Conservation (phyloP, 192 early-diverging fungal genomes). For the Chytriomyces sp. region DNA sequence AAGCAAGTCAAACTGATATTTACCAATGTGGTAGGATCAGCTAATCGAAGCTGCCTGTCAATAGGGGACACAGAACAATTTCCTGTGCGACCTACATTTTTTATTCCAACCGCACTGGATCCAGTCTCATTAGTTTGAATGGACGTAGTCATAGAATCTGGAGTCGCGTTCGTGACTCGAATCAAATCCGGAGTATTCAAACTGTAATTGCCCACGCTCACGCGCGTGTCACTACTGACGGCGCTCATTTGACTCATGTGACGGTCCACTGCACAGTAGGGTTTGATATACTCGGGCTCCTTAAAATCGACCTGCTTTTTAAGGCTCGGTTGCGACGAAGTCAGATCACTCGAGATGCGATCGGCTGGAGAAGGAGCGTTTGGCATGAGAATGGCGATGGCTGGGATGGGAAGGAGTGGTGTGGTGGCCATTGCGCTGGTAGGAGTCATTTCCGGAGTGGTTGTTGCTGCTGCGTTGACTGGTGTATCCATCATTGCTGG, state of each 20-base stretch:
- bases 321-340: not conserved
- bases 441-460: not conserved
- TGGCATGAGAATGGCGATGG: not conserved
- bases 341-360: not conserved
- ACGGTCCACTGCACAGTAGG: not conserved
- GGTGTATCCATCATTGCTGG: not conserved
- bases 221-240: too few species aligned
- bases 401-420: not conserved
- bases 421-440: not conserved
- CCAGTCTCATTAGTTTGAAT: not conserved
- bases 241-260: not conserved
- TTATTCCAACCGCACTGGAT: not conserved
- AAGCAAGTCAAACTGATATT: not conserved
- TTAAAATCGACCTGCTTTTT: not conserved
- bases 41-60: too few species aligned
- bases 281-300: not conserved
- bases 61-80: too few species aligned
- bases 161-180: not conserved
- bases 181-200: slow-evolving; percentile 1
- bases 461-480: not conserved
- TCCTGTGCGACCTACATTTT: too few species aligned
- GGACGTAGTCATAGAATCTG: slow-evolving; percentile 5
- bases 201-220: not conserved
- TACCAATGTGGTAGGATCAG: not conserved
- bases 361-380: not conserved